Conservation (phyloP, 1,139 yeast genomes). For the Arxiozyma telluris region DNA sequence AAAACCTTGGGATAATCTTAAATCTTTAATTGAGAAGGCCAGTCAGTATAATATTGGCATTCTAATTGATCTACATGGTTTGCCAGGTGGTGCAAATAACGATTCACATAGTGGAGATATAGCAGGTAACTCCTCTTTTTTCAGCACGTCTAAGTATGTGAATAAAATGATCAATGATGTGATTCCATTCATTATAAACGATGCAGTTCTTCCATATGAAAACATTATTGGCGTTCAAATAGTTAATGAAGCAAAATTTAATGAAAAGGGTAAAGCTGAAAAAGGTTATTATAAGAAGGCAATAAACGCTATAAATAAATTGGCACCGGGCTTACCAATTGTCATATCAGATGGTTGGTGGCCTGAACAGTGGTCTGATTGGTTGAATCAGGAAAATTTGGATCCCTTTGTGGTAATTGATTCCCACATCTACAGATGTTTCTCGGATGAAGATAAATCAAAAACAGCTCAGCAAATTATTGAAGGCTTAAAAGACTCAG, state of each 20-base stretch:
- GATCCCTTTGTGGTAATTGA: constrained; percentile 65
- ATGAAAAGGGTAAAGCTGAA: constrained; percentile 44
- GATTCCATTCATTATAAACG: constrained; percentile 54
- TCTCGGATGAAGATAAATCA: constrained; percentile 60
- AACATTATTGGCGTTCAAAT: constrained; percentile 77
- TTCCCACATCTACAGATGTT: constrained; percentile 80
- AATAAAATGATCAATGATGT: constrained; percentile 38
- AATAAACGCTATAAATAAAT: constrained; percentile 47
- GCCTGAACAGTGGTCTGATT: constrained; percentile 68
- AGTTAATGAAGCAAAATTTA: constrained; percentile 74
- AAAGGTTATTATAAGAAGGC: constrained; percentile 63
- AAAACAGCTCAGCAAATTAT: constrained; percentile 60
- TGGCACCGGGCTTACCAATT: constrained; percentile 54
- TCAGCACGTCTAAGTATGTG: constrained; percentile 35
- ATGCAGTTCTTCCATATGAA: constrained; percentile 49
- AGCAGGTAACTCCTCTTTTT: constrained; percentile 57
- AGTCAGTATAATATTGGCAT: constrained; percentile 50
- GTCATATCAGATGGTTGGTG: constrained; percentile 93
- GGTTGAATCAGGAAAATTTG: constrained; percentile 40
- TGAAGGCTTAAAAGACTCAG: constrained; percentile 44
- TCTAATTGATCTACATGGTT: constrained; percentile 75
- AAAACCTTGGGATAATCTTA: constrained; percentile 47
- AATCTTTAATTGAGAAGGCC: constrained; percentile 26
- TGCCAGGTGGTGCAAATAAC: constrained; percentile 89
- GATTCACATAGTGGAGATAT: constrained; percentile 72